Base-by-base conservation (phyloP, 2,329 filamentous ascomycete genomes). In the Zalaria obscura region DNA sequence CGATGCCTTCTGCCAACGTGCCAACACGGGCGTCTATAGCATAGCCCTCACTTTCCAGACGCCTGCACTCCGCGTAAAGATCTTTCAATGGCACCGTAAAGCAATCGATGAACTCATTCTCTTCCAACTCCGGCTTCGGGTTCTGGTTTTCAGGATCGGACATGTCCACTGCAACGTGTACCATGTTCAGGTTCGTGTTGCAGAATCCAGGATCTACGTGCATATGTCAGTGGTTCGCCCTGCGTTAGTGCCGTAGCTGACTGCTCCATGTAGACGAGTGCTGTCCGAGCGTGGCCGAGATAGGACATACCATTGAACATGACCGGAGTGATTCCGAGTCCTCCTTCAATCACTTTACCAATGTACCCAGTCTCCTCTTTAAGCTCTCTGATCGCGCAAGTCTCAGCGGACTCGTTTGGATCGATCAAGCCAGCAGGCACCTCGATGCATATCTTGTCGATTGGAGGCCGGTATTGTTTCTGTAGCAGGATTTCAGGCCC, bases 1-100 rank as follows among this genome's bases (percentile, higher is more conserved):
- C 77, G 45, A 89, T 78, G 0, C 83, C 83, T 58, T 89, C 83
- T 0, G 83, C 84, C 36, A 89, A 61, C 4, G 81, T 84, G 1
- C 80, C 83, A 2, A 89, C 78, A 33, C 83, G 69, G 4, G 83
- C 83, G 59, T 91, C 84, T 49, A 91, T 83, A 1, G 80, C 83
- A 58, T 75, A 87, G 0, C 84, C 84, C 48, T 85, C 66, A 2
- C 64, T 63, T 54, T 87, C 82, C 1, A 87, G 65, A 48, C 59
- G 70, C 56, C 76, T 75, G 55, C 78, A 78, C 41, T 68, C 63
- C 29, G 71, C 66, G 54, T 75, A 76, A 35, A 79, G 56, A 52
- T 75, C 69, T 25, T 60, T 54, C 9, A 79, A 53, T 36, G 73
- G 74, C 39, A 78, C 67, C 18, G 76, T 63, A 1, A 77, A 68